Evolutionary conservation across 2,329 filamentous ascomycete species (phyloP).

Genomic region (Cercospora beticola): DNA sequence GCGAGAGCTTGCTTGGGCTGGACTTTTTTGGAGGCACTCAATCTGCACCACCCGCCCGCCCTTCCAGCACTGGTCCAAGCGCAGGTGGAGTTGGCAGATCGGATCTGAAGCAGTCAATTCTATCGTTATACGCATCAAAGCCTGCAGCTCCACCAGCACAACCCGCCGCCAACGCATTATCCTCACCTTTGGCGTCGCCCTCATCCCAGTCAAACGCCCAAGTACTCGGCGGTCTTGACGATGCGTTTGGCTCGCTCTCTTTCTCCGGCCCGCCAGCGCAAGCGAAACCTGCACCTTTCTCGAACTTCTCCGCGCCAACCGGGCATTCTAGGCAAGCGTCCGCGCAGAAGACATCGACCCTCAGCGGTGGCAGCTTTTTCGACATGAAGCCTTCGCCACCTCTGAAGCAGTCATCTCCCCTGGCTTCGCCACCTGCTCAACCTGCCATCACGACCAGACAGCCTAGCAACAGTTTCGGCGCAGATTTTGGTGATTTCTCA

Average conservation of each 20-base stretch:
- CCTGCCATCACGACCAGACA: slow-evolving; percentile 49
- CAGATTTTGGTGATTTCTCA: slow-evolving; percentile 56
- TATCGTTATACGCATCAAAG: slow-evolving; percentile 89
- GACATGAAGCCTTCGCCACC: slow-evolving; percentile 58
- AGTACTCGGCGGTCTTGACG: slow-evolving; percentile 63
- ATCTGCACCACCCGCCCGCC: slow-evolving; percentile 67
- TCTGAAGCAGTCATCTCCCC: slow-evolving; percentile 39
- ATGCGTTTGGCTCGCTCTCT: slow-evolving; percentile 74
- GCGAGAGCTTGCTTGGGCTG: slow-evolving; percentile 83
- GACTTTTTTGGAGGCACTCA: slow-evolving; percentile 82
- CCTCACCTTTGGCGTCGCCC: slow-evolving; percentile 51
- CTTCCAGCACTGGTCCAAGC: slow-evolving; percentile 70
- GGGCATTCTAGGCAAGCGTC: slow-evolving; percentile 48
- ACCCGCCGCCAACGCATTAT: slow-evolving; percentile 51
- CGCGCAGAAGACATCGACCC: slow-evolving; percentile 38
- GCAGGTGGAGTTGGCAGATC: slow-evolving; percentile 68
- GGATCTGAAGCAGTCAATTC: slow-evolving; percentile 93
- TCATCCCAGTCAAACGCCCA: slow-evolving; percentile 30
- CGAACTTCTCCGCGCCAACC: slow-evolving; percentile 59
- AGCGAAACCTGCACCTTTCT: slow-evolving; percentile 63
- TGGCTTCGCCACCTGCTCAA: slow-evolving; percentile 32
- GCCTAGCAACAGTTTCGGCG: slow-evolving; percentile 51
- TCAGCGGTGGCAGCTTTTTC: slow-evolving; percentile 80
- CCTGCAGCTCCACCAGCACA: slow-evolving; percentile 61
- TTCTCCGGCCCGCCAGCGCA: slow-evolving; percentile 54